Base-by-base conservation (phyloP, 306 rosid genomes). In the Lablab purpureus region DNA sequence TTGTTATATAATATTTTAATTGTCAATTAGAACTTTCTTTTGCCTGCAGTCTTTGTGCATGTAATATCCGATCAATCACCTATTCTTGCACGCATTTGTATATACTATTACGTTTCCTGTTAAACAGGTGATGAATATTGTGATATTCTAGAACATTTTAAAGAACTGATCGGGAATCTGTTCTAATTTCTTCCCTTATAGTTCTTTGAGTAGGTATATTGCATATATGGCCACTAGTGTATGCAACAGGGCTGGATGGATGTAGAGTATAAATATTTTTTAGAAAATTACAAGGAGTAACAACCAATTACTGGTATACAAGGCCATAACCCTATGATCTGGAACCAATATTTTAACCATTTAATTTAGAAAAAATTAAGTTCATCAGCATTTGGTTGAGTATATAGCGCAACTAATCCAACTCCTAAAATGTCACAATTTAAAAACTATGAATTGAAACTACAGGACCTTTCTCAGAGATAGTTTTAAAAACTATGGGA, bases 41-140 rank as follows among this genome's bases (percentile, higher is more conserved):
- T 70, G 43, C 41, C 17, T 58, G 19, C 78, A n/a, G 25, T 80
- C 46, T 47, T 58, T 5, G 37, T 81, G 68, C 47, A 59, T 36
- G 13, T 28, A 7, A 78, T 56, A 56, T 41, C 60, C 50, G 19
- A 12, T 64, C 43, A 18, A n/a, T 22, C 75, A 55, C 19, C 62
- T 54, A 78, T 68, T 73, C 54, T 12, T 56, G 52, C 47, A 13
- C 41, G 28, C 62, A 34, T 79, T 51, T 58, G 21, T 62, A 3
- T 17, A 15, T 62, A 6, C 45, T 68, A 43, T 36, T 82, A 47
- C 51, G n/a, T 75, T 67, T 46, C 28, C 17, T 65, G 17, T 80
- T 63, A 51, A 59, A 51, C 43, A 1, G 75, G 51, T 10, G 47
- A 60, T 74, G 70, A 18, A 69, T 68, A 19, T 28, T 22, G 59